Evolutionary conservation across 495 filamentous ascomycete genomes (phyloP).

Genomic region (Penicillium malachiteum): DNA sequence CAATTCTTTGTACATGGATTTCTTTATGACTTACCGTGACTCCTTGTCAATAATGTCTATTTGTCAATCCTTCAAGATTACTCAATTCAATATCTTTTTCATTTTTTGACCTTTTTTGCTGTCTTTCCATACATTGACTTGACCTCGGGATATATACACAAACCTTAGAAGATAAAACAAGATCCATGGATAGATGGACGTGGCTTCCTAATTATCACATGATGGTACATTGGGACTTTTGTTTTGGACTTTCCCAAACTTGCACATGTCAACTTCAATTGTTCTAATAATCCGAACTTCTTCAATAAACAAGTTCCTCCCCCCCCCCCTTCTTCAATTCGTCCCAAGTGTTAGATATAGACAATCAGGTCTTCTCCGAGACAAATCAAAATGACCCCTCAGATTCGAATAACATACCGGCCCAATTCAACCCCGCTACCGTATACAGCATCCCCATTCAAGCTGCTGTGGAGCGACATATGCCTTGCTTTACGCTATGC

Average conservation of each 20-base stretch:
- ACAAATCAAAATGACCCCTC: background rate
- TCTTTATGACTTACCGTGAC: conserved; percentile 18
- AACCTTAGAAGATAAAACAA: no score
- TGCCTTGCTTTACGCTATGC: conserved; percentile 49
- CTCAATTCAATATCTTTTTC: conserved; percentile 20
- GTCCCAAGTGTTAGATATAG: background rate
- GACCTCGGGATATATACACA: no score
- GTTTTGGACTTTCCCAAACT: background rate
- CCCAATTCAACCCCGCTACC: conserved; percentile 27
- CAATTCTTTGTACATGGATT: conserved; percentile 29
- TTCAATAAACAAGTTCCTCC: no score
- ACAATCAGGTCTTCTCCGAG: background rate
- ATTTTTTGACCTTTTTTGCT: background rate
- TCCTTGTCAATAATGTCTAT: conserved; percentile 33
- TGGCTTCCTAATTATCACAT: background rate
- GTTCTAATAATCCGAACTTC: no score
- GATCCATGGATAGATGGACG: no score
- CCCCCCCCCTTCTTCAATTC: background rate
- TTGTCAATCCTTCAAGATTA: conserved; percentile 1
- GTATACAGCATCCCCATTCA: conserved; percentile 62
- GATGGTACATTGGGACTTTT: background rate
- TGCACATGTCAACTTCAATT: background rate
- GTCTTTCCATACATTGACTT: background rate
- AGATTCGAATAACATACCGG: conserved; percentile 11
- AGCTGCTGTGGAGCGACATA: conserved; percentile 54